These are phyloP conservation scores for Gardenia jasminoides DNA, from an alignment of 257 asterid genomes.

Conservation along the genomic window DNA sequence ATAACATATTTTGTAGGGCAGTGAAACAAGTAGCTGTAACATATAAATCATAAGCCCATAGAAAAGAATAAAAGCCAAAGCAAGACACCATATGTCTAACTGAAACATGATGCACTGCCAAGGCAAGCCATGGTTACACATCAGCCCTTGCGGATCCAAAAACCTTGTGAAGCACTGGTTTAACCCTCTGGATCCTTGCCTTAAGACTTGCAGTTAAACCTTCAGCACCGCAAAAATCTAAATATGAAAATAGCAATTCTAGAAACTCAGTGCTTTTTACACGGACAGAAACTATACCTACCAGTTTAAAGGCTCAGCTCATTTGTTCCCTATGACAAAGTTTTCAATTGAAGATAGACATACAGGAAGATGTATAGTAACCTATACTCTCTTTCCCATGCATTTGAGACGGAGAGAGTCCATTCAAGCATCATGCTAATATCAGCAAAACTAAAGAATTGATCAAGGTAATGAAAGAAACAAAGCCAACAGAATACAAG, in stretches of 20 bases:
- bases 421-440: neutral
- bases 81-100: neutral
- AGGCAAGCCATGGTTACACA: neutral
- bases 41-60: neutral
- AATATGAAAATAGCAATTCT: neutral
- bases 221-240: neutral
- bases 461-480: neutral
- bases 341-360: neutral
- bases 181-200: neutral
- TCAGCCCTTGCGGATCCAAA: neutral
- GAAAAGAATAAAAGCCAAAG: neutral
- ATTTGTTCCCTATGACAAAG: neutral
- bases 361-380: neutral
- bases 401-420: neutral
- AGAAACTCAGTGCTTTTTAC: neutral
- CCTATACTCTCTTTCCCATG: neutral
- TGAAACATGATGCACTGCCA: neutral
- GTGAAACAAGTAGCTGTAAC: neutral
- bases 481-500: neutral
- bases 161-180: neutral
- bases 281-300: neutral
- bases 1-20: neutral
- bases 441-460: neutral
- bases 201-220: neutral
- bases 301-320: neutral